Percentiles rank a stretch among this genome's conserved stretches.
Conservation (phyloP, 108 stramenopile species). For the Skeletonema grethae region DNA sequence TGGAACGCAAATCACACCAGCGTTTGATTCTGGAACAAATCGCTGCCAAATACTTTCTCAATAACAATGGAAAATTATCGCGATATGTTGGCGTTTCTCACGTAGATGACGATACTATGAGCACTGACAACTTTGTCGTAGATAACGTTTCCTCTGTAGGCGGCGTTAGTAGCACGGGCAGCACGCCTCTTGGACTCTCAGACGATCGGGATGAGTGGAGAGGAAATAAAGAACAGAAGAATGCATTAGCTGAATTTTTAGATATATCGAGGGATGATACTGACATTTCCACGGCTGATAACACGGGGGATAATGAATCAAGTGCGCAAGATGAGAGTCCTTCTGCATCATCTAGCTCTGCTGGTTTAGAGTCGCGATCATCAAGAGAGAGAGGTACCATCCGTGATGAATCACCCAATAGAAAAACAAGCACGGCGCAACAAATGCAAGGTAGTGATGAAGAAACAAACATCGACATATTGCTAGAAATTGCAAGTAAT, state of each 20-base stretch:
- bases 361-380: background rate
- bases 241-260: background rate
- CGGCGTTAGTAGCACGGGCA: background rate
- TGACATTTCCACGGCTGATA: background rate
- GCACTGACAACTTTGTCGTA: constrained; percentile 1
- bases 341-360: background rate
- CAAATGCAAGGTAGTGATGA: background rate
- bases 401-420: background rate
- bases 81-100: constrained; percentile 7
- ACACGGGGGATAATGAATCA: background rate
- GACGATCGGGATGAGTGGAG: background rate
- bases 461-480: constrained; percentile 23
- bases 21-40: constrained; percentile 35
- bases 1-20: constrained; percentile 31
- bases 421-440: constrained; percentile 1
- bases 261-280: background rate
- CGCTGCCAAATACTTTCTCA: constrained; percentile 32
- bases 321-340: background rate
- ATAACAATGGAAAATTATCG: background rate
- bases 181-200: background rate
- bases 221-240: background rate
- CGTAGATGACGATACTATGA: background rate
- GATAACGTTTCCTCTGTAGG: background rate
- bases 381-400: background rate
- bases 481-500: constrained; percentile 32